phyloP scores from a whole-genome alignment of 2,329 filamentous ascomycete genomes.

The Sporothrix brasiliensis region DNA sequence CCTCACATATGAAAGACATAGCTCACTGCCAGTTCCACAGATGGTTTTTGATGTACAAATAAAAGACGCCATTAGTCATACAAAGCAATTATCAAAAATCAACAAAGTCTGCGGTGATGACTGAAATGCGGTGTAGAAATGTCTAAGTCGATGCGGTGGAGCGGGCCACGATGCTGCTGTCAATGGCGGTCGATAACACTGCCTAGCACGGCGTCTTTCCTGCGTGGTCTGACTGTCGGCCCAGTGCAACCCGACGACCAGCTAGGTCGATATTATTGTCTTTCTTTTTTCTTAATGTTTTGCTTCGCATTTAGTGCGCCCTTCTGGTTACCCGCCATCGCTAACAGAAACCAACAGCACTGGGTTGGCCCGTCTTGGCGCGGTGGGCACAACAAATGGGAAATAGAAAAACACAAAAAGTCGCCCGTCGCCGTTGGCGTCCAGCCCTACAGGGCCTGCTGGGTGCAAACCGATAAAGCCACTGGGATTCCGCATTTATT shows the following conservation, averaged over 20 bases:
- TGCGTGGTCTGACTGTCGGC: too few relatives aligned
- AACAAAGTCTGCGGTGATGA: too few relatives aligned
- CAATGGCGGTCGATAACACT: not conserved
- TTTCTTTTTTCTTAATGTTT: too few relatives aligned
- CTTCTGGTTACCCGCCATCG: too few relatives aligned
- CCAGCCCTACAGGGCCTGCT: not conserved
- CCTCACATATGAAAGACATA: not conserved
- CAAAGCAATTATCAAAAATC: slow-evolving; percentile 2
- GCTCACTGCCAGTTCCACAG: not conserved
- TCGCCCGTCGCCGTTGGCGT: not conserved
- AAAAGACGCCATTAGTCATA: not conserved
- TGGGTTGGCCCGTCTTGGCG: not conserved
- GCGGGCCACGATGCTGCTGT: not conserved
- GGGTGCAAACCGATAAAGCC: not conserved
- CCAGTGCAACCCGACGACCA: too few relatives aligned
- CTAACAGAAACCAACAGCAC: too few relatives aligned
- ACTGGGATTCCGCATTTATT: not conserved
- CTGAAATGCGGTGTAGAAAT: not conserved
- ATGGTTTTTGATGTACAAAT: not conserved
- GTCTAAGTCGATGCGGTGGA: not conserved
- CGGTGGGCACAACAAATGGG: not conserved
- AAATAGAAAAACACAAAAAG: not conserved
- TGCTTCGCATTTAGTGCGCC: too few relatives aligned
- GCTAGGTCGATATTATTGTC: too few relatives aligned
- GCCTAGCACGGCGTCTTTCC: too few relatives aligned